Percentiles rank a stretch among this genome's conserved stretches.
Evolutionary conservation across 2,329 filamentous ascomycete genomes (phyloP).

Genomic region (Cryphonectria japonica): DNA sequence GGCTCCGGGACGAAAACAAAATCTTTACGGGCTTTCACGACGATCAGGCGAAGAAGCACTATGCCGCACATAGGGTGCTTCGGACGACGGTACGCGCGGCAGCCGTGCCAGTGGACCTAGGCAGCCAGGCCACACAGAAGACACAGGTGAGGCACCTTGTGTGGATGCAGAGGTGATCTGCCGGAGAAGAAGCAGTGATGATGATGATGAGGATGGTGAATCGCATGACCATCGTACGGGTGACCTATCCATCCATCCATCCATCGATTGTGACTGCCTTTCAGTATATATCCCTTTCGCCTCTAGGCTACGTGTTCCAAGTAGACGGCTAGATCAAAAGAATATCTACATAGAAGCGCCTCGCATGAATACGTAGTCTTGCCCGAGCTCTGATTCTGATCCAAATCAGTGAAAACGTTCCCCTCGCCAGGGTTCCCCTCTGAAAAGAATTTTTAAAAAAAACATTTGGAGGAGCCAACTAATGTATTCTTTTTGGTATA

Average conservation of each 20-base stretch:
- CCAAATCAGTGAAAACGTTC: neutral
- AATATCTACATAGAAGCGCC: neutral
- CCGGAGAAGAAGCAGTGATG: neutral
- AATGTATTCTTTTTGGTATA: neutral
- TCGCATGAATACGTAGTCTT: neutral
- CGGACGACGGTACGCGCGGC: constrained; percentile 2
- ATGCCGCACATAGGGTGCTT: constrained; percentile 20
- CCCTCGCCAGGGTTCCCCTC: neutral
- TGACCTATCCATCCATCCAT: neutral
- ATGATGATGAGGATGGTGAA: neutral
- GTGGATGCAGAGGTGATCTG: constrained; percentile 17
- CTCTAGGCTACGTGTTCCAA: neutral
- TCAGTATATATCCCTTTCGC: neutral
- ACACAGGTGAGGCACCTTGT: constrained; percentile 14
- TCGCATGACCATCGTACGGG: neutral
- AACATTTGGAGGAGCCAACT: neutral
- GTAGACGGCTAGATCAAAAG: neutral
- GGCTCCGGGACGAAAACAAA: constrained; percentile 17
- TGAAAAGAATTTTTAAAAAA: too few species aligned
- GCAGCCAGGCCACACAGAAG: neutral
- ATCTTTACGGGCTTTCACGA: constrained; percentile 29
- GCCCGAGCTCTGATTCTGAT: neutral
- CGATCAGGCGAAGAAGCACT: neutral
- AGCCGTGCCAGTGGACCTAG: constrained; percentile 18
- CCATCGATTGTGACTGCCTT: neutral